Conservation (phyloP, 208 protist genomes). For the Leishmania arabica region DNA sequence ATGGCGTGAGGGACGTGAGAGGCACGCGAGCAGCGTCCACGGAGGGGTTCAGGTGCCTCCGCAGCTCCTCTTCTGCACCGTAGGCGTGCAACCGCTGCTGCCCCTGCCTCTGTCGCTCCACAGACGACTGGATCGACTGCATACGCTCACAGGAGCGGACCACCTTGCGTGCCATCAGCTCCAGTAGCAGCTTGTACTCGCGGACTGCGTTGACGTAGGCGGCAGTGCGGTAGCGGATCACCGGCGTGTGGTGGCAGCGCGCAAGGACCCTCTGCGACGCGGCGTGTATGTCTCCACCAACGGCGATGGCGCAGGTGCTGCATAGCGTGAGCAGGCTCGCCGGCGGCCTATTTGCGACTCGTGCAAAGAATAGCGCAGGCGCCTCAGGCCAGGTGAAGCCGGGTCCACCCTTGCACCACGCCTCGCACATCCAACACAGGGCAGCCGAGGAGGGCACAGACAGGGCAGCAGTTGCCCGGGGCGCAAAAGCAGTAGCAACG, state of each 20-base stretch:
- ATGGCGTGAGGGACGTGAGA: slow-evolving; percentile 4
- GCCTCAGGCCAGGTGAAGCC: slow-evolving; percentile 34
- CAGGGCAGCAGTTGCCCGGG: neutral
- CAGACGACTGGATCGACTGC: slow-evolving; percentile 10
- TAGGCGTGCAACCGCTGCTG: neutral
- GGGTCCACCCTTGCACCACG: slow-evolving; percentile 20
- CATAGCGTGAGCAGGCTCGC: slow-evolving; percentile 46
- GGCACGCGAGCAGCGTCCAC: slow-evolving; percentile 8
- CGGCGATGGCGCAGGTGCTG: slow-evolving; percentile 37
- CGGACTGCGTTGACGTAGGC: slow-evolving; percentile 50
- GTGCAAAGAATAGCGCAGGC: slow-evolving; percentile 31
- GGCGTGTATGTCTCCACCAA: slow-evolving; percentile 13
- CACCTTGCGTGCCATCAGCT: slow-evolving; percentile 38
- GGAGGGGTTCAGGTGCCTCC: neutral
- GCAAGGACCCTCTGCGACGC: slow-evolving; percentile 34
- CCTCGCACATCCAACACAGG: slow-evolving; percentile 65
- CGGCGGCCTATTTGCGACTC: neutral
- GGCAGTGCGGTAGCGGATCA: slow-evolving; percentile 27
- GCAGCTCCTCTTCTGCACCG: neutral
- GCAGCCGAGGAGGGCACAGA: neutral
- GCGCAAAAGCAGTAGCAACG: neutral
- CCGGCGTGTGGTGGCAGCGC: slow-evolving; percentile 39
- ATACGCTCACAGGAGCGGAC: slow-evolving; percentile 28
- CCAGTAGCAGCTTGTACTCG: slow-evolving; percentile 53
- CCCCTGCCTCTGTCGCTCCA: neutral